phyloP scores from a whole-genome alignment of 305 asterid genomes.

The Ruellia speciosa region DNA sequence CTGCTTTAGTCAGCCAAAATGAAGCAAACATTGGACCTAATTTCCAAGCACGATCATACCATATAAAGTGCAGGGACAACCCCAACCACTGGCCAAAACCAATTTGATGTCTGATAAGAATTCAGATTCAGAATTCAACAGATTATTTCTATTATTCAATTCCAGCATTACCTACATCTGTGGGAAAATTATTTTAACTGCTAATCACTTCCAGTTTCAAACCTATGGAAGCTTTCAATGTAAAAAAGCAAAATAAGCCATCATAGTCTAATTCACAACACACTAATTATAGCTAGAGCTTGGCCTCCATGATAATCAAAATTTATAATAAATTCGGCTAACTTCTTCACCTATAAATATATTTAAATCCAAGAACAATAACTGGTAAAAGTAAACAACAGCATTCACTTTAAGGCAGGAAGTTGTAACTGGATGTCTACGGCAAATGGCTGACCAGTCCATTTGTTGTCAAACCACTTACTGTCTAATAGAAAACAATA shows the following conservation, averaged over 20 bases:
- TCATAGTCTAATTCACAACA: neutral
- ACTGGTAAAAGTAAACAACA: neutral
- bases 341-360: neutral
- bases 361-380: too few species aligned
- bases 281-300: neutral
- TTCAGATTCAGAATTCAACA: neutral
- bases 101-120: neutral
- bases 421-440: too few species aligned
- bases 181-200: neutral
- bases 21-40: conserved; percentile 11
- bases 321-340: neutral
- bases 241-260: too few species aligned
- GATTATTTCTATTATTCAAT: neutral
- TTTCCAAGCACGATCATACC: conserved; percentile 5
- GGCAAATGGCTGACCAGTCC: neutral
- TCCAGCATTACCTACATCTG: neutral
- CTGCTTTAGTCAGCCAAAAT: conserved; percentile 16
- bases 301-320: neutral
- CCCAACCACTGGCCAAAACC: conserved; percentile 9
- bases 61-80: conserved; percentile 2
- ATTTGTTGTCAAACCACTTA: conserved; percentile 6
- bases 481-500: conserved; percentile 17
- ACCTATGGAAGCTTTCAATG: neutral
- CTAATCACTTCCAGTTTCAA: neutral
- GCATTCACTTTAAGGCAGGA: neutral